Base-by-base conservation (phyloP, 2,329 filamentous ascomycete species). In the Tolypocladium ovalisporum region DNA sequence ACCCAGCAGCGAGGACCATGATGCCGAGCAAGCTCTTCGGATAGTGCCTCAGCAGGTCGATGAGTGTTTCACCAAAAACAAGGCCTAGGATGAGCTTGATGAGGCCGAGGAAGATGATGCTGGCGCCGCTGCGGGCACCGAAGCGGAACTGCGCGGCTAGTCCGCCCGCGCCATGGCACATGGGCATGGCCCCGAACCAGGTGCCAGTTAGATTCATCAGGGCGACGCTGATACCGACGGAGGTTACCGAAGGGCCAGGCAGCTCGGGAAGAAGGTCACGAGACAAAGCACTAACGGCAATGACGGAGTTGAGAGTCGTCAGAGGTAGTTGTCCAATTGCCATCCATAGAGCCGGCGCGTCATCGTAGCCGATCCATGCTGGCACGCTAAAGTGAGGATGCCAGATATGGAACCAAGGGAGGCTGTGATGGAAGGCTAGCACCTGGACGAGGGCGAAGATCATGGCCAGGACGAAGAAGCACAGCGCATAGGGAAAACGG, bases 111-210 rank as follows among this genome's bases (percentile, higher is more conserved):
- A 96, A 68, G 56, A 97, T 83, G 60, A 97, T 81, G 64, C 87
- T 91, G 0, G 90, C 84, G 12, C 93, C 93, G 59, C 89, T 95
- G 53, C 93, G 85, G 5, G 93, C 92, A 0, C 93, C 93, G 64
- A 97, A 97, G 5, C 90, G 85, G 70, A 90, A 90, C 69, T 97
- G 93, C 0, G 88, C 94, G 6, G 94, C 94, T 0, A 97, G 77
- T 0, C 93, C 93, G 2, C 93, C 93, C 0, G 90, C 90, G 6
- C 93, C 93, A 68, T 97, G 94, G 67, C 94, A 97, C 4, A 94
- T 85, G 3, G 93, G 94, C 94, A 97, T 97, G 6, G 88, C 88
- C 53, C 92, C 92, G 65, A 96, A 95, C 89, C 90, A 96, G 65
- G 89, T 92, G 19, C 88, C 88, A 1, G 88, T 70, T 4, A 97